phyloP scores from a whole-genome alignment of 2,329 filamentous ascomycete genomes.

The Claviceps digitariae region DNA sequence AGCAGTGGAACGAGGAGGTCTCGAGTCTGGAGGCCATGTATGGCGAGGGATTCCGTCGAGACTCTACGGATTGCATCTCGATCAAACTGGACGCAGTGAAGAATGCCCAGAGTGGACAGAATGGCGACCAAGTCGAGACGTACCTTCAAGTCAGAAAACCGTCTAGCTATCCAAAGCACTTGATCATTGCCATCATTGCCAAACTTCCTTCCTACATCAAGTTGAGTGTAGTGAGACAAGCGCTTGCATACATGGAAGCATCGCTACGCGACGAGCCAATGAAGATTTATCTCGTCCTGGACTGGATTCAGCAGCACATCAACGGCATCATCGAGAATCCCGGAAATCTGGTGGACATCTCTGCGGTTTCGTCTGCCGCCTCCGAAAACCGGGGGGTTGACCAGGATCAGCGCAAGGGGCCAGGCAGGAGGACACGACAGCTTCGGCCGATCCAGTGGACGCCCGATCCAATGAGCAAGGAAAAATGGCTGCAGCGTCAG shows the following conservation, averaged over 20 bases:
- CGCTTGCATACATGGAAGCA: conserved; percentile 55
- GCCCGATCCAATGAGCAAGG: conserved; percentile 43
- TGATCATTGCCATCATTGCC: conserved; percentile 55
- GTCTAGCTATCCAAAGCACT: conserved; percentile 56
- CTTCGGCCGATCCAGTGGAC: conserved; percentile 52
- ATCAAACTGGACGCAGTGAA: conserved; percentile 49
- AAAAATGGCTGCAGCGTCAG: conserved; percentile 59
- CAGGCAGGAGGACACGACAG: conserved; percentile 24
- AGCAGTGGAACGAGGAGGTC: conserved; percentile 77
- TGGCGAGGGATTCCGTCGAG: conserved; percentile 53
- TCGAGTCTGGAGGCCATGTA: conserved; percentile 76
- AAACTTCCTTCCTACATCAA: conserved; percentile 85
- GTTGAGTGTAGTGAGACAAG: conserved; percentile 70
- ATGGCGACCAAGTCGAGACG: conserved; percentile 37
- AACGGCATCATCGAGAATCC: conserved; percentile 73
- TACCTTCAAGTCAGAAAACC: conserved; percentile 57
- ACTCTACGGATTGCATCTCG: conserved; percentile 52
- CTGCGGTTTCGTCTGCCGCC: conserved; percentile 57
- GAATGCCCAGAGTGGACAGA: conserved; percentile 36
- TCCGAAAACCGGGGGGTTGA: conserved; percentile 33
- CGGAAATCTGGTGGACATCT: conserved; percentile 71
- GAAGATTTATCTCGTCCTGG: conserved; percentile 74
- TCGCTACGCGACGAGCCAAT: conserved; percentile 73
- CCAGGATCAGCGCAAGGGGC: conserved; percentile 12
- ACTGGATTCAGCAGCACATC: conserved; percentile 82